Conservation (phyloP, 176 grass and related monocot genomes). For the Rhynchospora breviuscula region DNA sequence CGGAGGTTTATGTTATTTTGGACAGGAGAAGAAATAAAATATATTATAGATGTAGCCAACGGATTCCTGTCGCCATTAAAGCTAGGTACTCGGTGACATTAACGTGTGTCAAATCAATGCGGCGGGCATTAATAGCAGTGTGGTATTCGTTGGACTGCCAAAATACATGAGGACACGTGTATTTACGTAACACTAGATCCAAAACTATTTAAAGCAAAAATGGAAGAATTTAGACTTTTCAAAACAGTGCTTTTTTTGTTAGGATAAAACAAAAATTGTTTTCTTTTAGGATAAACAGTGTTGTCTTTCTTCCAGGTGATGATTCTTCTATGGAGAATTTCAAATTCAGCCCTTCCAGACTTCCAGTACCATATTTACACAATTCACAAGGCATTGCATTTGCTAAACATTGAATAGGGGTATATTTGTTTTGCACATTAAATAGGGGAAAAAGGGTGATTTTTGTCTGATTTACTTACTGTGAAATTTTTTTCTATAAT, state of each 20-base stretch:
- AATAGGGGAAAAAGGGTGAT: background rate
- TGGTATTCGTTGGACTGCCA: background rate
- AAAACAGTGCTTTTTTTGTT: background rate
- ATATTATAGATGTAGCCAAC: background rate
- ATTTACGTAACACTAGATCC: background rate
- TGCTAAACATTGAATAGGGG: background rate
- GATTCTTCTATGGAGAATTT: background rate
- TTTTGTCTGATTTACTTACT: background rate
- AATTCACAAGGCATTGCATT: background rate
- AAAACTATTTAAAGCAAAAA: background rate
- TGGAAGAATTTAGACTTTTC: background rate
- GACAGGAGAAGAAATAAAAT: background rate
- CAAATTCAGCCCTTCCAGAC: background rate
- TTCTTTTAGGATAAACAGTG: background rate
- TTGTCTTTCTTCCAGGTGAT: too few relatives aligned
- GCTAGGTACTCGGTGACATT: background rate
- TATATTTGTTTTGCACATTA: background rate
- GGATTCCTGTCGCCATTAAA: constrained; percentile 14
- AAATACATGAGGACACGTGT: background rate
- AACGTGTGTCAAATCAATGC: background rate
- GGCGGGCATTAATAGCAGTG: background rate
- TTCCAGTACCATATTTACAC: background rate
- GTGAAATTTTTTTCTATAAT: too few relatives aligned
- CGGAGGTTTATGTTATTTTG: background rate
- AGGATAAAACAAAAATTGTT: too few relatives aligned